Evolutionary conservation across 2,329 filamentous ascomycete species (phyloP).

Genomic region (Setomelanomma holmii): DNA sequence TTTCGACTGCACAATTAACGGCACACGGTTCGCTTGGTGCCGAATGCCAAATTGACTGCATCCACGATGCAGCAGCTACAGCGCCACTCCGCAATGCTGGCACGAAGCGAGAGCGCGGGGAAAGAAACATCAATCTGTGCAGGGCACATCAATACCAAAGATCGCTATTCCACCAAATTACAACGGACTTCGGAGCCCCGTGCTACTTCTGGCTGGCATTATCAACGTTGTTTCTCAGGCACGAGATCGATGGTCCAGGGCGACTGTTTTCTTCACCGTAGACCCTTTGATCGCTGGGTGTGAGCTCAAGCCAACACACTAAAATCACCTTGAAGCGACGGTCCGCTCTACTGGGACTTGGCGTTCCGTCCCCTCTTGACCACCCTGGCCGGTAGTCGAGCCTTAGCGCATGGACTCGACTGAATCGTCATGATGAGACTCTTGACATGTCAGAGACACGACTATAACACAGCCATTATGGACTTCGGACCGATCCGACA

Average conservation of each 20-base stretch:
- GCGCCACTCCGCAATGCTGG: not conserved
- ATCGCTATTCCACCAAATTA: not conserved
- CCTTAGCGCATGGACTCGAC: no score
- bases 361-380: no score
- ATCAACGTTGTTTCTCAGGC: not conserved
- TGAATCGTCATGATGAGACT: no score
- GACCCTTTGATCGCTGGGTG: no score
- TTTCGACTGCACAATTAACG: not conserved
- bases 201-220: not conserved
- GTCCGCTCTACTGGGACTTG: no score
- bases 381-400: no score
- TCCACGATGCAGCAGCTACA: conserved; percentile 2
- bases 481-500: not conserved
- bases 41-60: not conserved
- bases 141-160: not conserved
- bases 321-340: not conserved
- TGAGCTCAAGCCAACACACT: no score
- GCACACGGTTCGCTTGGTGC: not conserved
- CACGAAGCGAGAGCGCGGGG: conserved; percentile 1
- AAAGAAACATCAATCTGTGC: conserved; percentile 1
- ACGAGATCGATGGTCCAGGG: not conserved
- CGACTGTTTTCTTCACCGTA: not conserved
- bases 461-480: not conserved
- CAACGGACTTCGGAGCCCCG: not conserved
- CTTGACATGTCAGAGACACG: not conserved